Evolutionary conservation across 2,329 filamentous ascomycete species (phyloP).

Genomic region (Aspergillus brasiliensis): DNA sequence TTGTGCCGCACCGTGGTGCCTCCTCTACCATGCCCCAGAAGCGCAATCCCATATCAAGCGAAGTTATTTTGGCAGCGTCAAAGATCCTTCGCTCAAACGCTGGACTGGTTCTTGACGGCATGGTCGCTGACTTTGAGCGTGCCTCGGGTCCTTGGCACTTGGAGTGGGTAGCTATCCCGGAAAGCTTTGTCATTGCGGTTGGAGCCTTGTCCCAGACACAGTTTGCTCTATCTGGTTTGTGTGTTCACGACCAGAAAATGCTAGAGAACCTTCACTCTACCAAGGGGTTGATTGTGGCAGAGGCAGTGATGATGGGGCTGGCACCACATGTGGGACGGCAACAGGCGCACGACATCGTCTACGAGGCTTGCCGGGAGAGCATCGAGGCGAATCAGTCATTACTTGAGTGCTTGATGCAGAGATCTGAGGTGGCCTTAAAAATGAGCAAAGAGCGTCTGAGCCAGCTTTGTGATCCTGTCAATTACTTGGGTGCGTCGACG

Average conservation of each 20-base stretch:
- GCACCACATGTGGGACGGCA: conserved; percentile 56
- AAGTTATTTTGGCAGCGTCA: conserved; percentile 58
- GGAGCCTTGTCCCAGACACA: conserved; percentile 57
- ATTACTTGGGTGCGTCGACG: conserved; percentile 43
- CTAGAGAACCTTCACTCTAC: conserved; percentile 54
- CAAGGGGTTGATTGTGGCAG: conserved; percentile 57
- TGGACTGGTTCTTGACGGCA: conserved; percentile 55
- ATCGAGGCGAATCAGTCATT: conserved; percentile 50
- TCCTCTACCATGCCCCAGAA: conserved; percentile 63
- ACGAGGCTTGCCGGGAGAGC: conserved; percentile 55
- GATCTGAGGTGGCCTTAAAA: conserved; percentile 45
- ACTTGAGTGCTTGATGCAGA: conserved; percentile 46
- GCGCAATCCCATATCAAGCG: conserved; percentile 60
- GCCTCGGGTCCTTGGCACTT: conserved; percentile 62
- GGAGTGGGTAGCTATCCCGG: conserved; percentile 60
- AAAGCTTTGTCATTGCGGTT: conserved; percentile 56
- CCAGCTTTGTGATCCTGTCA: conserved; percentile 58
- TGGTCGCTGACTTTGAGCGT: conserved; percentile 61
- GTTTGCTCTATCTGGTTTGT: conserved; percentile 55
- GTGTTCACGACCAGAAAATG: conserved; percentile 55
- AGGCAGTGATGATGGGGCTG: conserved; percentile 64
- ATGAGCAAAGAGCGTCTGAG: conserved; percentile 52
- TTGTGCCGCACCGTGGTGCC: conserved; percentile 56
- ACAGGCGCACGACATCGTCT: conserved; percentile 59
- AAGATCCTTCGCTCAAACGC: conserved; percentile 58